Conservation (phyloP, 805 yeast genomes). For the Saccharomycopsis sp. region DNA sequence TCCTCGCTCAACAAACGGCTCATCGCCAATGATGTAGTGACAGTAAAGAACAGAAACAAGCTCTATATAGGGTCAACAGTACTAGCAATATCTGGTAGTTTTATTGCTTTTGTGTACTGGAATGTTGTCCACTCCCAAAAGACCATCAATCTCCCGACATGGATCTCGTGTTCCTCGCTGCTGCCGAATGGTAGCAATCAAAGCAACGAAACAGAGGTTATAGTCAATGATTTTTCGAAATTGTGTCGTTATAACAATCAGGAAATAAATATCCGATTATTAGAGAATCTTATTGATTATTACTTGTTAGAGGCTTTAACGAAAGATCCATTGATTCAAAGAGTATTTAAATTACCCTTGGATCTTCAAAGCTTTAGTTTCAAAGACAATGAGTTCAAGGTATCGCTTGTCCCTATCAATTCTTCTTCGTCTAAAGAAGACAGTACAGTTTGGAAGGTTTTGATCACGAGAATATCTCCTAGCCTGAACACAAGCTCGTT, state of each 20-base stretch:
- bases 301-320: conserved; percentile 8
- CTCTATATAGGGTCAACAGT: not conserved
- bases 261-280: conserved; percentile 2
- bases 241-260: not conserved
- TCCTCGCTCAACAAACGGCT: not conserved
- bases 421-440: not conserved
- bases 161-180: not conserved
- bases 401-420: not conserved
- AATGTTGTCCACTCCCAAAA: conserved; percentile 7
- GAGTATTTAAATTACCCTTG: conserved; percentile 9
- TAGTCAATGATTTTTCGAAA: not conserved
- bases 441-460: not conserved
- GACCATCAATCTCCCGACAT: conserved; percentile 4
- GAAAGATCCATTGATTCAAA: conserved; percentile 2
- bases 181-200: not conserved
- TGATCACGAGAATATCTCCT: not conserved
- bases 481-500: not conserved
- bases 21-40: not conserved
- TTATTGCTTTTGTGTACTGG: conserved; percentile 7
- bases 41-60: not conserved
- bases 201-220: not conserved
- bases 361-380: conserved; percentile 5
- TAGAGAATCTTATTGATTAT: conserved; percentile 12
- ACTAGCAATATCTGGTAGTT: conserved; percentile 1
- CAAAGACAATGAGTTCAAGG: conserved; percentile 3